Evolutionary conservation across 129 eudicot species (phyloP), one percentile per base, ranked within the genome.

Genomic region (Flaveria robusta): DNA sequence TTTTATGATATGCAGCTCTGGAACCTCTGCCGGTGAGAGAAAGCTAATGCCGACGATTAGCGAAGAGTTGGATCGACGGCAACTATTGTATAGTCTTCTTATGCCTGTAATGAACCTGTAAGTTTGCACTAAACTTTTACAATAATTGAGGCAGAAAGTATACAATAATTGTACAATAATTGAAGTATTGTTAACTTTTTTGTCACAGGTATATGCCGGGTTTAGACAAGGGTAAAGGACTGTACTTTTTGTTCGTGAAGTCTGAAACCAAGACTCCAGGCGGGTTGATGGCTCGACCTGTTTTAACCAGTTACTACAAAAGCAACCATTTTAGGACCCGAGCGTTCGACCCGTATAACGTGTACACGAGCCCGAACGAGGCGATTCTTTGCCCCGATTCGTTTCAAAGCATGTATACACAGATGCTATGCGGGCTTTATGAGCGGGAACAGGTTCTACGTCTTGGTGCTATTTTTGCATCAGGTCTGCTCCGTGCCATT

Each of bases 31-130:
- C 3, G 98, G 98, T 23, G 98, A 93, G 58, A 83, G 98, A 68
- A 93, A 93, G 42, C 89, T 93, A 4, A 93, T 93, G 96, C 98
- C 98, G 8, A 90, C 98, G 10, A 93, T 93, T 66, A 77, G 85
- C 16, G 98, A 93, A 81, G 98, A 93, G 83, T 71, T 93, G 78
- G 97, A 90, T 82, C 96, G 98, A 58, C 96, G 97, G 52, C 98
- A 93, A 72, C 77, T 86, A 16, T 87, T 93, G 26, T 93, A 93
- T 89, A 93, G 98, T 71, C 97, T 93, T 78, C 97, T 93, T 67
- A 88, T 86, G 96, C 97, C 98, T 66, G 98, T 93, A 55, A 93
- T 93, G 98, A 93, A 93, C 81, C 84, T 93, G 97, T 93, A 83
- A 88, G 98, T 85, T 46, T 3, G 13, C 5, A 54, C 12, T 39